Conservation (phyloP, 1,284 basidiomycete genomes). For the Naganishia albida region DNA sequence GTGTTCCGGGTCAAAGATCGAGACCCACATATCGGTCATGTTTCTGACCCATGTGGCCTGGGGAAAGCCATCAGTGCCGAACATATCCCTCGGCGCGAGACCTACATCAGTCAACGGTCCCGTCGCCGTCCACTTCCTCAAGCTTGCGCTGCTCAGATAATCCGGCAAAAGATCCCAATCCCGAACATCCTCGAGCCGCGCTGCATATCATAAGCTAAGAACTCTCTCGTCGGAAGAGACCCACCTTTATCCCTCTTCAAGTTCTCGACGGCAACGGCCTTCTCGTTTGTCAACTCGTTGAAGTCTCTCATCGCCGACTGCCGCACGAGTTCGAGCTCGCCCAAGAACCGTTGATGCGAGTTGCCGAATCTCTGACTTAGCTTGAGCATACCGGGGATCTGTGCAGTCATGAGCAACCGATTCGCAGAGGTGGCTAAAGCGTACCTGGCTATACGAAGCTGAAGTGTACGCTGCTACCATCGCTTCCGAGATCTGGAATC, state of each 20-base stretch:
- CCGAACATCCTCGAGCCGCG: conserved; percentile 22
- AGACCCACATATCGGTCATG: conserved; percentile 18
- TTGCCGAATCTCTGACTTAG: conserved; percentile 25
- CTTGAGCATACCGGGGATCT: conserved; percentile 34
- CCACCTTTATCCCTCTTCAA: conserved; percentile 15
- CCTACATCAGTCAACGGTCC: conserved; percentile 28
- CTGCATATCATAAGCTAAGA: neutral
- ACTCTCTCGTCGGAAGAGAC: neutral
- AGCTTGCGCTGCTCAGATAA: neutral
- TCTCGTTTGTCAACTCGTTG: conserved; percentile 29
- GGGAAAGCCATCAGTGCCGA: neutral
- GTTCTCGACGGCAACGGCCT: conserved; percentile 18
- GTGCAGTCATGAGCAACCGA: neutral
- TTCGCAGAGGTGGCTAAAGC: neutral
- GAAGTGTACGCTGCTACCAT: conserved; percentile 25
- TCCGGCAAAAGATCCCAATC: conserved; percentile 36
- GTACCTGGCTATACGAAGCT: conserved; percentile 32
- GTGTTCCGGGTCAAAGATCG: conserved; percentile 12
- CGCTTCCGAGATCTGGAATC: conserved; percentile 23
- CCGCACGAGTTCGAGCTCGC: conserved; percentile 33
- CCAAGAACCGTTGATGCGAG: conserved; percentile 31
- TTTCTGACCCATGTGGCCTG: conserved; percentile 11
- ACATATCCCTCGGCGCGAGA: neutral
- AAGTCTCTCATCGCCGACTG: conserved; percentile 31
- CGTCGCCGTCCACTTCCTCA: conserved; percentile 19